A percentile compares a stretch with the other conserved stretches of the same genome.
These are phyloP conservation scores for Eucalyptus melliodora DNA, from an alignment of 345 rosid genomes.

Conservation along the genomic window DNA sequence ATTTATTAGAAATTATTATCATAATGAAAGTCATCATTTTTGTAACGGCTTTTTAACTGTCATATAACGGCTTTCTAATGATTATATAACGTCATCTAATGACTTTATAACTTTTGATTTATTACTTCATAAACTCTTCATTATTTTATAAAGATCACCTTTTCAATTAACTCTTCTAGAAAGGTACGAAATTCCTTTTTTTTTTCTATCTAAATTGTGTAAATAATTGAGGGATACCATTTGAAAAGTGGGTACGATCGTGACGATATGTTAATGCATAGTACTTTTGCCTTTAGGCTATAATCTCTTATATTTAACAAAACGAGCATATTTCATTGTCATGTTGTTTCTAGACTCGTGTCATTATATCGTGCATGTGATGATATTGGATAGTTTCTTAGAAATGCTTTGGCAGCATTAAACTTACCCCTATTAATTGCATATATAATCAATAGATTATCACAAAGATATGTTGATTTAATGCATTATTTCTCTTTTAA, in stretches of 20 bases:
- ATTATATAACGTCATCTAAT: no score
- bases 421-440: slow-evolving; percentile 35
- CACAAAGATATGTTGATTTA: background rate
- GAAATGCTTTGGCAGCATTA: background rate
- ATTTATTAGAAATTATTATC: no score
- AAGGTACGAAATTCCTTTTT: slow-evolving; percentile 17
- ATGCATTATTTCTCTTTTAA: background rate
- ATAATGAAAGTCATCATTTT: no score
- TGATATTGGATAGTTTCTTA: background rate
- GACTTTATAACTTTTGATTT: no score
- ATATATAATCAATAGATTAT: slow-evolving; percentile 28
- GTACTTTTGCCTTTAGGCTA: background rate
- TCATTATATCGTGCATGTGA: background rate
- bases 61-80: no score
- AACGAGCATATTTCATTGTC: background rate
- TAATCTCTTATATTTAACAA: background rate
- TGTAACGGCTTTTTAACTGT: no score
- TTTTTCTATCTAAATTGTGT: background rate
- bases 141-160: no score
- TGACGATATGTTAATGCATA: background rate
- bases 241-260: background rate
- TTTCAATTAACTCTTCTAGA: slow-evolving; percentile 17
- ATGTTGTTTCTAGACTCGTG: background rate
- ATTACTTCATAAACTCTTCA: no score
- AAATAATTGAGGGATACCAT: background rate